Evolutionary conservation across 2,329 filamentous ascomycete species (phyloP), one percentile per base, ranked within the genome.

Genomic region (Alternaria incomplexa): DNA sequence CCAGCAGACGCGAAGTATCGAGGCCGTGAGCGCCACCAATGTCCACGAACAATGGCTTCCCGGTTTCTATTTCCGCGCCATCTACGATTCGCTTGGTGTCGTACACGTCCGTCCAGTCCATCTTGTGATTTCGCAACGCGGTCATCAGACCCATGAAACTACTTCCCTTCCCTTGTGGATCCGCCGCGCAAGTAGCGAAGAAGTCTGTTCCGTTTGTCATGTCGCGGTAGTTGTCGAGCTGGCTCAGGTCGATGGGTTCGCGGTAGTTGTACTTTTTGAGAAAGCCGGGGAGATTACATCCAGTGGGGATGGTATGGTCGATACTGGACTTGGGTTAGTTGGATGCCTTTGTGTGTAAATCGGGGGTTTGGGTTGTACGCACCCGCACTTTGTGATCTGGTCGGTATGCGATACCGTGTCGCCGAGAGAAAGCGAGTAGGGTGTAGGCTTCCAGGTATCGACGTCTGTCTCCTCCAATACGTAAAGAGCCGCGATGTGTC

Each of bases 201-300:
- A 61, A 45, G 36, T 61, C 58, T 12, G 53, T 51, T 3, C 58
- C 58, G 25, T 48, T 48, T 3, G 32, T 57, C 58, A 61, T 57
- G 10, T 61, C 58, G 32, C 58, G 36, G 36, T 61, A 61, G 46
- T 61, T 61, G n/a, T 61, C 58, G 15, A 57, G 36, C 5, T 47
- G 17, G 4, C 40, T 28, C 3, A 56, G 36, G 25, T 61, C 58
- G 12, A 51, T 32, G 12, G 58, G 58, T 28, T 57, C 58, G 22
- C 53, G 22, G 22, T 61, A 61, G 3, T 57, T 52, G 58, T 61
- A 36, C 9, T 61, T 61, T 36, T 30, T 26, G 26, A 57, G 46
- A 15, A 61, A 61, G 11, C 12, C 26, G 5, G 58, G 58, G 13
- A 61, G 58, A 13, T 61, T 57, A 12, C 51, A 20, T 15, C 45